A percentile compares a stretch with the other conserved stretches of the same genome.
Conservation (phyloP, 208 protist genomes). For the Porcisia hertigi region DNA sequence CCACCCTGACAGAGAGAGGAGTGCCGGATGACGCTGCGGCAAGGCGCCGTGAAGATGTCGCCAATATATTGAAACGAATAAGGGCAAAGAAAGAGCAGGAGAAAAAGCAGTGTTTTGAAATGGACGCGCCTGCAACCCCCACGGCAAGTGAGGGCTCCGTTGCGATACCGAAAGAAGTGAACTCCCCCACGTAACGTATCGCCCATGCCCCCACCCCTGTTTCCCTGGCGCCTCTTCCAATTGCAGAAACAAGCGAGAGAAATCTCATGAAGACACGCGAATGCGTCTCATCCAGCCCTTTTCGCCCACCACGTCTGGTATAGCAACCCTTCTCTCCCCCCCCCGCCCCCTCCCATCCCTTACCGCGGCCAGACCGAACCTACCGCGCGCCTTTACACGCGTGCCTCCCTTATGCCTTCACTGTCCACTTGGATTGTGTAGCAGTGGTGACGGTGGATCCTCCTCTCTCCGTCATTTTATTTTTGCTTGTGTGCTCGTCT, state of each 20-base stretch:
- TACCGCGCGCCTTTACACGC: too few species aligned
- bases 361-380: too few species aligned
- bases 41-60: slow-evolving; percentile 42
- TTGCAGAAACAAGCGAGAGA: background rate
- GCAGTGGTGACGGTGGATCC: too few species aligned
- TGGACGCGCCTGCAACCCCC: slow-evolving; percentile 4
- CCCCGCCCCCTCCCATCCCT: background rate
- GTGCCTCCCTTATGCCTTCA: too few species aligned
- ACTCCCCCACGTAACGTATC: background rate
- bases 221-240: too few species aligned
- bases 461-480: too few species aligned
- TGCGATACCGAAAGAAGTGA: background rate
- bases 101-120: background rate
- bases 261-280: background rate
- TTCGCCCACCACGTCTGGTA: background rate
- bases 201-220: background rate
- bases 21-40: slow-evolving; percentile 11
- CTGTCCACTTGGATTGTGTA: too few species aligned
- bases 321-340: background rate
- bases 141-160: slow-evolving; percentile 9
- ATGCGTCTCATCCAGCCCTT: too few species aligned
- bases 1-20: slow-evolving; percentile 6
- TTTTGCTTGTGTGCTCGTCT: too few species aligned
- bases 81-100: slow-evolving; percentile 39
- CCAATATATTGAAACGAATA: slow-evolving; percentile 47